Conservation (phyloP, 306 rosid genomes). For the Pyrus communis region DNA sequence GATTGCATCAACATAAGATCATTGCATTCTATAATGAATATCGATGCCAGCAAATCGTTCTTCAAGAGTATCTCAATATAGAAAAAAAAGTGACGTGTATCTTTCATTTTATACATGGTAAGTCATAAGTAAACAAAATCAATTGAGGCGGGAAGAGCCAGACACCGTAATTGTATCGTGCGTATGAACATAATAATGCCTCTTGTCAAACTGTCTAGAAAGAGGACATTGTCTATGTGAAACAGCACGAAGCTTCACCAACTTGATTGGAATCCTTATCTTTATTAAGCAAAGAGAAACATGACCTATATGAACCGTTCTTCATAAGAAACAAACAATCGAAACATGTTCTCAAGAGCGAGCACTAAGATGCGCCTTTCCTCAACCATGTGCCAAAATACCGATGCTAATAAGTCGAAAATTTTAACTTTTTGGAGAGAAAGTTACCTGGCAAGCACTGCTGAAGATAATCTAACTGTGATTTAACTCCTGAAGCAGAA, state of each 20-base stretch:
- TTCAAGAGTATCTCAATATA: background rate
- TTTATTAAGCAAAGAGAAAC: background rate
- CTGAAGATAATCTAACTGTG: conserved; percentile 85
- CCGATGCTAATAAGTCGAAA: conserved; percentile 1
- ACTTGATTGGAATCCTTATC: background rate
- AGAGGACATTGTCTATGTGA: background rate
- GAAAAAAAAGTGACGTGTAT: background rate
- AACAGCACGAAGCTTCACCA: background rate
- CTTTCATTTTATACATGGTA: background rate
- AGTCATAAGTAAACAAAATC: background rate
- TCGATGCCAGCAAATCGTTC: background rate
- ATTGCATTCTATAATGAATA: background rate
- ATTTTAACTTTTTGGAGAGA: background rate
- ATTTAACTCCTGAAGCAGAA: conserved; percentile 58
- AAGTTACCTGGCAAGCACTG: conserved; percentile 83
- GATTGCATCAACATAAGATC: background rate
- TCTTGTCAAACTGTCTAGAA: background rate
- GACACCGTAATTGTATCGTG: background rate
- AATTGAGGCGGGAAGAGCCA: background rate
- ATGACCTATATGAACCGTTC: background rate
- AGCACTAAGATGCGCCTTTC: background rate
- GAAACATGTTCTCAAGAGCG: background rate
- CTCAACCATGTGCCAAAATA: background rate
- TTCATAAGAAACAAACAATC: background rate
- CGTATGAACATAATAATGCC: background rate